phyloP scores from a whole-genome alignment of 108 stramenopile species.

The Cyclotella cryptica region DNA sequence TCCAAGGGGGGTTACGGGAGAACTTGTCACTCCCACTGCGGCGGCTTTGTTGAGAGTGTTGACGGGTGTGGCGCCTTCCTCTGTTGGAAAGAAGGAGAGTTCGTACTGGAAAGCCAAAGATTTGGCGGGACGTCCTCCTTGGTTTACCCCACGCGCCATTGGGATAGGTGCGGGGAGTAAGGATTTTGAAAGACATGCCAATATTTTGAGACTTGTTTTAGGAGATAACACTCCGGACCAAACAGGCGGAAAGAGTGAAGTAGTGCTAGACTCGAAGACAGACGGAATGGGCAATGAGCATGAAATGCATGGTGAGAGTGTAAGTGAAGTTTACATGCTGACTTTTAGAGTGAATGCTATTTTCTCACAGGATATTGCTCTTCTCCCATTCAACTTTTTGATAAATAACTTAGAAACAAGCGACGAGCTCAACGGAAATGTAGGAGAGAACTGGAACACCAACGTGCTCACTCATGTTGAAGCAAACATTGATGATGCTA shows the following conservation, averaged over 20 bases:
- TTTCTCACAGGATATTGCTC: not conserved
- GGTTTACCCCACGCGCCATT: slow-evolving; percentile 62
- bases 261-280: not conserved
- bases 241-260: slow-evolving; percentile 1
- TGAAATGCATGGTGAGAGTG: slow-evolving; percentile 20
- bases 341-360: not conserved
- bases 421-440: not conserved
- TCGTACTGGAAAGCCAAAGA: slow-evolving; percentile 28
- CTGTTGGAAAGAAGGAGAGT: not conserved
- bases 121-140: slow-evolving; percentile 76
- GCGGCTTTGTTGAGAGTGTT: slow-evolving; percentile 86
- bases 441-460: slow-evolving; percentile 48
- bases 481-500: slow-evolving; percentile 93
- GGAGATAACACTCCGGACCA: slow-evolving; percentile 56
- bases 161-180: slow-evolving; percentile 95
- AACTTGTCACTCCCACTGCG: slow-evolving; percentile 94
- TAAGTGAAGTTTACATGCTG: slow-evolving; percentile 9
- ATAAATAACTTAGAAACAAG: not conserved
- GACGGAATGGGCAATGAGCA: not conserved
- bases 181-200: slow-evolving; percentile 90
- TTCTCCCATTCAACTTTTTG: not conserved
- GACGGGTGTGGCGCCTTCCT: slow-evolving; percentile 36
- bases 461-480: slow-evolving; percentile 71
- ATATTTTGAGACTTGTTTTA: slow-evolving; percentile 85
- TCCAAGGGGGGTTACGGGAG: slow-evolving; percentile 79